phyloP scores from a whole-genome alignment of 2,329 filamentous ascomycete genomes.

The Leptographium wingfieldii region DNA sequence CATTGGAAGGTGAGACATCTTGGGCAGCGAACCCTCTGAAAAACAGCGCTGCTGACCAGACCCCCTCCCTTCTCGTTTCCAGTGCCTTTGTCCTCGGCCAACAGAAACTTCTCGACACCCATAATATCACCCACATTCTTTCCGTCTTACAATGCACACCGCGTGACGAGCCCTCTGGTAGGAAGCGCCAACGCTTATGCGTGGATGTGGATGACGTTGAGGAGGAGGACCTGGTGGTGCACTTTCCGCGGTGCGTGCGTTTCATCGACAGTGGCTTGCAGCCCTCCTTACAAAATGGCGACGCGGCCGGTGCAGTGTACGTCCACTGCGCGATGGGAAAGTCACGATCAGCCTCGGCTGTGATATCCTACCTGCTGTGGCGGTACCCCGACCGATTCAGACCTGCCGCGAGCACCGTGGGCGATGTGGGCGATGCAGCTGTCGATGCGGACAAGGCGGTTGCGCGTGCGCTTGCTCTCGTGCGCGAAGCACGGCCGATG shows the following conservation, averaged over 20 bases:
- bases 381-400: slow-evolving; percentile 44
- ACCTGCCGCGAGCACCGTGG: neutral
- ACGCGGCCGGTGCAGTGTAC: slow-evolving; percentile 30
- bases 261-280: slow-evolving; percentile 71
- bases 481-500: slow-evolving; percentile 59
- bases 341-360: slow-evolving; percentile 75
- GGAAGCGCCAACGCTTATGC: slow-evolving; percentile 19
- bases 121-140: slow-evolving; percentile 80
- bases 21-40: neutral
- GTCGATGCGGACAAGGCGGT: slow-evolving; percentile 36
- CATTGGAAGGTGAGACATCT: slow-evolving; percentile 53
- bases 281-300: slow-evolving; percentile 21
- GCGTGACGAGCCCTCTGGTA: slow-evolving; percentile 22
- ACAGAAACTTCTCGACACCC: slow-evolving; percentile 49
- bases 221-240: slow-evolving; percentile 72
- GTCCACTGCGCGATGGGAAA: slow-evolving; percentile 86
- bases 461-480: slow-evolving; percentile 49
- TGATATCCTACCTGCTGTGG: slow-evolving; percentile 75
- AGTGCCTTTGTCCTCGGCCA: slow-evolving; percentile 72
- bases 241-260: slow-evolving; percentile 63
- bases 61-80: slow-evolving; percentile 2
- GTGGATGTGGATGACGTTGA: slow-evolving; percentile 87
- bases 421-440: slow-evolving; percentile 19
- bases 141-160: slow-evolving; percentile 50
- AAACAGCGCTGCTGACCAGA: neutral